Evolutionary conservation across 306 rosid species (phyloP).

Genomic region (Dryas octopetala): DNA sequence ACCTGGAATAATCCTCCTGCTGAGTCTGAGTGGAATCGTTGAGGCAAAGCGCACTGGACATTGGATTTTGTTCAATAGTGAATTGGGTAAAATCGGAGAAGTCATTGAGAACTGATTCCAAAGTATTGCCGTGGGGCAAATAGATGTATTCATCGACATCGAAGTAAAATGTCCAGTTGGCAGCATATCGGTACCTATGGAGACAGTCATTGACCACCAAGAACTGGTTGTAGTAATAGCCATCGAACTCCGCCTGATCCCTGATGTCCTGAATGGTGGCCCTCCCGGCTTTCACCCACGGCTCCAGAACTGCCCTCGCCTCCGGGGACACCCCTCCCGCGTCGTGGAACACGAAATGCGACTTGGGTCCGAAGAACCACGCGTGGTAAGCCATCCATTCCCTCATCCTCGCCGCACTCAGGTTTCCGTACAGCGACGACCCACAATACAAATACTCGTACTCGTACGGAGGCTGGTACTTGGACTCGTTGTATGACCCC

Average conservation of each 20-base stretch:
- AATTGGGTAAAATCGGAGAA: constrained; percentile 35
- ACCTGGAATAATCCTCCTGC: constrained; percentile 24
- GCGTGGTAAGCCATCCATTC: constrained; percentile 52
- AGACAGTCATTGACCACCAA: constrained; percentile 44
- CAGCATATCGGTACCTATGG: constrained; percentile 32
- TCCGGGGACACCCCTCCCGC: constrained; percentile 41
- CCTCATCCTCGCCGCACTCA: constrained; percentile 34
- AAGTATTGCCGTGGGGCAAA: constrained; percentile 29
- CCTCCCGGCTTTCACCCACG: constrained; percentile 39
- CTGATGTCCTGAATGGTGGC: constrained; percentile 38
- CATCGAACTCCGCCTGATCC: constrained; percentile 39
- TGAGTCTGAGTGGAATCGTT: constrained; percentile 23
- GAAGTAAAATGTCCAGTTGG: constrained; percentile 44
- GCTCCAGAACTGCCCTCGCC: constrained; percentile 39
- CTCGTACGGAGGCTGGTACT: constrained; percentile 29
- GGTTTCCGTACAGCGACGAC: constrained; percentile 35
- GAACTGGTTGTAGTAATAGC: constrained; percentile 45
- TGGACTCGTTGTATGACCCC: constrained; percentile 32
- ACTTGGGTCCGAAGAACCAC: constrained; percentile 40
- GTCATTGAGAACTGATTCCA: constrained; percentile 34
- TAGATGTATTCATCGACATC: constrained; percentile 47
- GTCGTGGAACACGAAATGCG: constrained; percentile 45
- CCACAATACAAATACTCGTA: constrained; percentile 44
- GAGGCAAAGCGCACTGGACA: constrained; percentile 40
- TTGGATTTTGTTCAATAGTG: constrained; percentile 45